Percentiles rank a stretch among this genome's conserved stretches.
Conservation (phyloP, 176 grass and related monocot genomes). For the Lolium multiflorum region DNA sequence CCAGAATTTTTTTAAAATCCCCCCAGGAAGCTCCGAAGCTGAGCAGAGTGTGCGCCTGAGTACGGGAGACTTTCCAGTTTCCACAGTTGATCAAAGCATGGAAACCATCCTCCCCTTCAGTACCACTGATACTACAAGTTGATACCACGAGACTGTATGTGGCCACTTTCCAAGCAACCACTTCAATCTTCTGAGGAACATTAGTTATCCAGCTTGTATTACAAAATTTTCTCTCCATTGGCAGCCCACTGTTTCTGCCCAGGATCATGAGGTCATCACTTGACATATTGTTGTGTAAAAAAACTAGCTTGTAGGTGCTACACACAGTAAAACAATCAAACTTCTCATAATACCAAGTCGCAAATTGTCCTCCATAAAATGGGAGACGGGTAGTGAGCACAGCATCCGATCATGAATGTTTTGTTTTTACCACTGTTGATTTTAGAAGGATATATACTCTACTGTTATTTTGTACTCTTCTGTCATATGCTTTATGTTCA, state of each 20-base stretch:
- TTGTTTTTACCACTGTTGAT: background rate
- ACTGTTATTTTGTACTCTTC: background rate
- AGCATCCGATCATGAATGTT: background rate
- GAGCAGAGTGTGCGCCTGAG: background rate
- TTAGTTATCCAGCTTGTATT: background rate
- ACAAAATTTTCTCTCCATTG: background rate
- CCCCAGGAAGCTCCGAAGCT: background rate
- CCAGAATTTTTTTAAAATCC: background rate
- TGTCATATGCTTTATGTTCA: slow-evolving; percentile 17
- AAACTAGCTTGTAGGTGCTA: background rate
- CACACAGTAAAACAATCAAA: background rate
- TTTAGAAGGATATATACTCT: background rate
- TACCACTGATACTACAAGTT: background rate
- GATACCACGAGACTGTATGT: background rate
- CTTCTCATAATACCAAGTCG: slow-evolving; percentile 8
- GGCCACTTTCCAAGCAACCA: background rate
- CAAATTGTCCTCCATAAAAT: background rate
- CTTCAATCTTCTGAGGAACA: background rate
- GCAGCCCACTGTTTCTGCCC: background rate
- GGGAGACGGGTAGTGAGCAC: background rate
- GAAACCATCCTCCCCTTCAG: background rate
- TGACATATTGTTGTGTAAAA: background rate
- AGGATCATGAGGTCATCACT: slow-evolving; percentile 25
- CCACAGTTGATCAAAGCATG: background rate
- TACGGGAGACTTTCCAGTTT: background rate